Base-by-base conservation (phyloP, 78 protist species). In the Dictyostelium firmibasis region DNA sequence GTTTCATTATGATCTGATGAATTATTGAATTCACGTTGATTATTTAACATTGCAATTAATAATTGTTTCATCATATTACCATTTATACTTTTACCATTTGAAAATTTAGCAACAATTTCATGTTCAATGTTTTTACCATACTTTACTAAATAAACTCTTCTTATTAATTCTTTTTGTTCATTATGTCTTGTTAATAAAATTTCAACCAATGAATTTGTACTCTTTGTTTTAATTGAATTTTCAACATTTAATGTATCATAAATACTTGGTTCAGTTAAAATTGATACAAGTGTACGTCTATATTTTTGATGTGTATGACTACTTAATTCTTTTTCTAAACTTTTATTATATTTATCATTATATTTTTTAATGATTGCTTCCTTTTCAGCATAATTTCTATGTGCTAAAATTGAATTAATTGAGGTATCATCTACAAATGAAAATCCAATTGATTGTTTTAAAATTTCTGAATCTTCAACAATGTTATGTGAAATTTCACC, bases 121-220 rank as follows among this genome's bases (percentile, higher is more conserved):
- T 78, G 78, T 18, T 91, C 83, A 25, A 91, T 23, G 10, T 69
- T 18, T 74, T 60, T 81, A 3, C 33, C 84, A 74, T 44, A 31
- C 16, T 50, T 53, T 0, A 27, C 36, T 13, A 43, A 16, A 74
- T 36, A 91, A 53, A 74, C 35, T 33, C 78, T 33, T 70, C 11
- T 72, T 44, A 91, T 64, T 5, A 29, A 13, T 43, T 38, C 84
- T 44, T 83, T 81, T 67, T 91, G 94, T 11, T 35, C 60, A 67
- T 91, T 91, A 4, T 8, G n/a, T 81, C 88, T 81, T n/a, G 88
- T 91, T 36, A 83, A 69, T 9, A 91, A 33, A 29, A 81, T 50
- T 27, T 91, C 75, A 10, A 29, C 0, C 4, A 67, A 67, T 11
- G 23, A 8, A 67, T 25, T 29, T 11, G 35, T 5, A 5, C 8